Conservation (phyloP, 352 stramenopile species). For the Pythium aristosporum region DNA sequence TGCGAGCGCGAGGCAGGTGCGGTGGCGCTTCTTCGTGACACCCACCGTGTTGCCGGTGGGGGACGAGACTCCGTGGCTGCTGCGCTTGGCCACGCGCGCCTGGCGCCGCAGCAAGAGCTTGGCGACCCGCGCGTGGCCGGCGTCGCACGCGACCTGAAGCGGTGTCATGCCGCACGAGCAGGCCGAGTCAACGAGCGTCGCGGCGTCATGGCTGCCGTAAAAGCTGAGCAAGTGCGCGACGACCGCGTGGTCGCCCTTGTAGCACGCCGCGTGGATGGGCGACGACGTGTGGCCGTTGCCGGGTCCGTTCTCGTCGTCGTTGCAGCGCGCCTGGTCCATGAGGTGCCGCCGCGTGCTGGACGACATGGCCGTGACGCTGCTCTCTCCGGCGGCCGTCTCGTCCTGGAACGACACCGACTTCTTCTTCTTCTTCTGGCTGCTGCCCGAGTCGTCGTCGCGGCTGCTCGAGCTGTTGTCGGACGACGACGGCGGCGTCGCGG, state of each 20-base stretch:
- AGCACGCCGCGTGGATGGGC: constrained; percentile 68
- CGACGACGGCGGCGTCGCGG: neutral
- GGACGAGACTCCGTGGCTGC: neutral
- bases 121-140: constrained; percentile 49
- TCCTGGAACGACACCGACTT: constrained; percentile 65
- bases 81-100: constrained; percentile 48
- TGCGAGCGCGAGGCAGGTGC: constrained; percentile 54
- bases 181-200: constrained; percentile 65
- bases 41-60: neutral
- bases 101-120: constrained; percentile 63
- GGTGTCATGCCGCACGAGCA: constrained; percentile 70
- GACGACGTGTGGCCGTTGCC: constrained; percentile 37
- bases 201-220: constrained; percentile 53
- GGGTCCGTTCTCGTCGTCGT: constrained; percentile 17
- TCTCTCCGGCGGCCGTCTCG: constrained; percentile 9
- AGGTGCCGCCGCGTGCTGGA: neutral
- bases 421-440: constrained; percentile 37
- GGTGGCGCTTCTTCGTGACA: constrained; percentile 37
- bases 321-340: constrained; percentile 22
- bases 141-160: constrained; percentile 64
- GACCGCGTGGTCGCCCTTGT: constrained; percentile 55
- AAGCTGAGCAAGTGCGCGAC: constrained; percentile 72
- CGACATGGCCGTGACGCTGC: constrained; percentile 2
- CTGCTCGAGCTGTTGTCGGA: constrained; percentile 16
- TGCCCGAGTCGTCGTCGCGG: constrained; percentile 11